A percentile compares a stretch with the other conserved stretches of the same genome.
phyloP scores from a whole-genome alignment of 2,329 filamentous ascomycete species.

The Penicillium sp. region DNA sequence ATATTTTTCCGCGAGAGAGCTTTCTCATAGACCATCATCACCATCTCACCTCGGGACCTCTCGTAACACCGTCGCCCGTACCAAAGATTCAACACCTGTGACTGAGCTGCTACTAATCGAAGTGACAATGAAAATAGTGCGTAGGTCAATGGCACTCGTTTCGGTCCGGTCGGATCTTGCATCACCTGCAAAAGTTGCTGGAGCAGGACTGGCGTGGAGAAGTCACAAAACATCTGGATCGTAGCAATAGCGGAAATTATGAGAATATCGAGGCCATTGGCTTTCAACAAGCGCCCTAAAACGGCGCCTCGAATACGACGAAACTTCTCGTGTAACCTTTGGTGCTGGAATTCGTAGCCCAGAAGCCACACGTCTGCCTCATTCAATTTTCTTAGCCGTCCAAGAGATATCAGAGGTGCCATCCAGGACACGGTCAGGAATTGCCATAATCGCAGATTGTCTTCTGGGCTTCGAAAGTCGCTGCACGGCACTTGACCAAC shows the following conservation, averaged over 20 bases:
- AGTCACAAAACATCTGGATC: slow-evolving; percentile 59
- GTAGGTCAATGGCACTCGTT: slow-evolving; percentile 62
- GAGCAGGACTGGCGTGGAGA: slow-evolving; percentile 66
- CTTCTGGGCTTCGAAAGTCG: slow-evolving; percentile 70
- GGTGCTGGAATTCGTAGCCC: slow-evolving; percentile 78
- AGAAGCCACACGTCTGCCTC: slow-evolving; percentile 80
- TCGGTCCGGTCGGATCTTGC: slow-evolving; percentile 51
- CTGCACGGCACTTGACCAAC: slow-evolving; percentile 57
- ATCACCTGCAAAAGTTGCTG: slow-evolving; percentile 69
- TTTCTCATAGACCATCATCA: slow-evolving; percentile 81
- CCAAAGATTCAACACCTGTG: slow-evolving; percentile 70
- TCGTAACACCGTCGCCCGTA: slow-evolving; percentile 82
- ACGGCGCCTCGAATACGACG: slow-evolving; percentile 71
- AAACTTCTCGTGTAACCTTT: slow-evolving; percentile 70
- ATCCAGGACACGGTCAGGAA: slow-evolving; percentile 88
- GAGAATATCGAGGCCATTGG: slow-evolving; percentile 75
- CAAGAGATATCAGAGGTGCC: slow-evolving; percentile 66
- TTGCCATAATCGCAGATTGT: slow-evolving; percentile 74
- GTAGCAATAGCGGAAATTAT: slow-evolving; percentile 65
- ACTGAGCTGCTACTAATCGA: slow-evolving; percentile 63
- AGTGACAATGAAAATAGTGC: slow-evolving; percentile 61
- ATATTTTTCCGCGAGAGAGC: slow-evolving; percentile 65
- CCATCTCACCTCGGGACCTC: slow-evolving; percentile 77
- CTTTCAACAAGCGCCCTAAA: slow-evolving; percentile 64
- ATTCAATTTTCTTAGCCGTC: slow-evolving; percentile 64